These are phyloP conservation scores for Ustilago sp. DNA, from an alignment of 1,284 basidiomycete genomes.

Conservation along the genomic window DNA sequence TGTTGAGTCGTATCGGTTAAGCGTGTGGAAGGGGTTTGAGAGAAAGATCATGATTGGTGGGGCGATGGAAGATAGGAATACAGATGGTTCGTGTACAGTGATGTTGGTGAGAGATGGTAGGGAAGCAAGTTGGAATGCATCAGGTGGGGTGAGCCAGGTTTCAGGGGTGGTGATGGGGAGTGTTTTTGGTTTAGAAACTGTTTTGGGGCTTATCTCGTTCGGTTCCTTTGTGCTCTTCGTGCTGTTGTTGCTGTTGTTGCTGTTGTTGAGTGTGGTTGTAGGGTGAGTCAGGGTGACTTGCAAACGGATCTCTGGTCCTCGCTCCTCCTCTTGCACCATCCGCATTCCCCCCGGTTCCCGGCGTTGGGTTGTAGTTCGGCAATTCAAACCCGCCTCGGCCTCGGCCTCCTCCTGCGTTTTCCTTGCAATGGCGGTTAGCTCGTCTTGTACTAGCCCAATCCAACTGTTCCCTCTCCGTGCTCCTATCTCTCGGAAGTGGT, in stretches of 20 bases:
- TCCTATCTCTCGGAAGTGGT: constrained; percentile 24
- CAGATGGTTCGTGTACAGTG: no score
- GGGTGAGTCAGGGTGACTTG: constrained; percentile 13
- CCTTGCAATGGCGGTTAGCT: constrained; percentile 22
- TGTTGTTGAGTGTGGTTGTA: not conserved
- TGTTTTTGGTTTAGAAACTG: constrained; percentile 12
- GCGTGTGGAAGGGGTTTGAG: no score
- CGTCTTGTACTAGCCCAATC: constrained; percentile 23
- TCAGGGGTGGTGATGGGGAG: not conserved
- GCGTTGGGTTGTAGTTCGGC: not conserved
- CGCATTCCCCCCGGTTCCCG: not conserved
- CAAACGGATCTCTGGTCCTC: constrained; percentile 14
- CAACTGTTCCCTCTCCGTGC: constrained; percentile 30
- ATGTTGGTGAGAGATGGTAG: no score
- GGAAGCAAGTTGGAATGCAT: not conserved
- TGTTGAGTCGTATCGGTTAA: no score
- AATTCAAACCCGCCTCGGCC: not conserved
- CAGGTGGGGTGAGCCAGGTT: no score
- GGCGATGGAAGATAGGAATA: no score
- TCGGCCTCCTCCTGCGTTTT: not conserved
- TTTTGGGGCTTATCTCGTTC: constrained; percentile 15
- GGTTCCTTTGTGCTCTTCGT: not conserved
- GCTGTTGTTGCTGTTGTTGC: not conserved
- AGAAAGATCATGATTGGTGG: not conserved
- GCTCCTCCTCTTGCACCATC: not conserved